Percentiles rank a stretch among this genome's conserved stretches.
phyloP scores from a whole-genome alignment of 2,329 filamentous ascomycete genomes.

The Bipolaris cookei region DNA sequence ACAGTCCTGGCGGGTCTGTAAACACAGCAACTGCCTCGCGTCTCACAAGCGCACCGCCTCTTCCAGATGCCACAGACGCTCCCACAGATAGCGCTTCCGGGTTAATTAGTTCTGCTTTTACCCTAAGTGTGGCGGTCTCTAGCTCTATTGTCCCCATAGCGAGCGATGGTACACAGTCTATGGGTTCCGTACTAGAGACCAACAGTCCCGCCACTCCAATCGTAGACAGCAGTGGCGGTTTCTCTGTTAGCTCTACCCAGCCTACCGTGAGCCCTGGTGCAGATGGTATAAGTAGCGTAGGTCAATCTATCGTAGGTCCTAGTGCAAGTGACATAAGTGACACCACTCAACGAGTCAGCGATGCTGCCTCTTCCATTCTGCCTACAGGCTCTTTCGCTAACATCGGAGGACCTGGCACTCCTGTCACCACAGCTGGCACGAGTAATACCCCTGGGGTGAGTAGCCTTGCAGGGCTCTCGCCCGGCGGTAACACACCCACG shows the following conservation, averaged over 20 bases:
- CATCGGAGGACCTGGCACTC: neutral
- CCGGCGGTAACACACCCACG: neutral
- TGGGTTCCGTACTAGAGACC: neutral
- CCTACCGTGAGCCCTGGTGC: neutral
- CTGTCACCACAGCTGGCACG: neutral
- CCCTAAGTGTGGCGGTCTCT: neutral
- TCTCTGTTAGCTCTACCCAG: neutral
- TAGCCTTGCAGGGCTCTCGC: neutral
- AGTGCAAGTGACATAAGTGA: neutral
- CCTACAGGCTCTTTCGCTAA: neutral
- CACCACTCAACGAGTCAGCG: neutral
- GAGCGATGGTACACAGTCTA: neutral
- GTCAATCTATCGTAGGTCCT: neutral
- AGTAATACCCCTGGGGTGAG: neutral
- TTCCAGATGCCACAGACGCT: neutral
- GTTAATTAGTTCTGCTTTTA: neutral
- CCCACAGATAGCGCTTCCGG: neutral
- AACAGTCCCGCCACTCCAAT: neutral
- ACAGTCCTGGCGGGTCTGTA: neutral
- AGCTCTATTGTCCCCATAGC: neutral
- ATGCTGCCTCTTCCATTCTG: neutral
- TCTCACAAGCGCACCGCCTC: neutral
- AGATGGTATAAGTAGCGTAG: neutral
- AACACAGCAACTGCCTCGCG: slow-evolving; percentile 1
- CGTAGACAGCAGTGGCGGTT: neutral